Evolutionary conservation across 2,329 filamentous ascomycete species (phyloP), one percentile per base, ranked within the genome.

Genomic region (Cercospora brassicicola): DNA sequence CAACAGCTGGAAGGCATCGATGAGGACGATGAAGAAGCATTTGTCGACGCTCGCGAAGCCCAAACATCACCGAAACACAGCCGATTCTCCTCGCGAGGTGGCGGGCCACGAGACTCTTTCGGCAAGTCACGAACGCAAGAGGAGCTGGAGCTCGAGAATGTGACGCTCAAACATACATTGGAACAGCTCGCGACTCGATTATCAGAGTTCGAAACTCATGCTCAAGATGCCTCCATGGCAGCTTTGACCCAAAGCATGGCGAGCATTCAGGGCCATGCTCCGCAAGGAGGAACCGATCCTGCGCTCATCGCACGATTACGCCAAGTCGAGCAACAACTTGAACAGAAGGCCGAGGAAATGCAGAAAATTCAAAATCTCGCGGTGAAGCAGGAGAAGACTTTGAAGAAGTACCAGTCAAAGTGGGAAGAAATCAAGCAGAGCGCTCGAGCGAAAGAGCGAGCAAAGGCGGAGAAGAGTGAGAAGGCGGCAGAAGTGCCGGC

Each of bases 161-260:
- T 91, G 70, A 91, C 91, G 9, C 85, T 98, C 61, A 94, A 95
- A 75, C 88, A 91, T 66, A 89, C 93, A 73, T 88, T 96, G 8
- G 94, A 98, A 79, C 93, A 92, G 60, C 86, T 97, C 39, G 92
- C 91, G 70, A 92, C 91, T 74, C 88, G 94, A 0, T 86, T 99
- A n/a, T 91, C 95, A 75, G 91, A 93, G 70, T 99, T 97, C 81
- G 94, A 99, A 80, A 90, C 93, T 45, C 94, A 92, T 74, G 93
- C 93, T 0, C 95, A 98, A 80, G 93, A 90, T 71, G 94, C 91
- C 5, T 78, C 76, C 0, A 79, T 79, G 42, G 92, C 91, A 63
- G 92, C 93, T 2, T 86, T 98, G 36, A 92, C 94, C 13, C 93
- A 97, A 78, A 96, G 92, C 73, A 89, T 89, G 74, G 82, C 84